Evolutionary conservation across 2,329 filamentous ascomycete genomes (phyloP).

Genomic region (Lachnellula cervina): DNA sequence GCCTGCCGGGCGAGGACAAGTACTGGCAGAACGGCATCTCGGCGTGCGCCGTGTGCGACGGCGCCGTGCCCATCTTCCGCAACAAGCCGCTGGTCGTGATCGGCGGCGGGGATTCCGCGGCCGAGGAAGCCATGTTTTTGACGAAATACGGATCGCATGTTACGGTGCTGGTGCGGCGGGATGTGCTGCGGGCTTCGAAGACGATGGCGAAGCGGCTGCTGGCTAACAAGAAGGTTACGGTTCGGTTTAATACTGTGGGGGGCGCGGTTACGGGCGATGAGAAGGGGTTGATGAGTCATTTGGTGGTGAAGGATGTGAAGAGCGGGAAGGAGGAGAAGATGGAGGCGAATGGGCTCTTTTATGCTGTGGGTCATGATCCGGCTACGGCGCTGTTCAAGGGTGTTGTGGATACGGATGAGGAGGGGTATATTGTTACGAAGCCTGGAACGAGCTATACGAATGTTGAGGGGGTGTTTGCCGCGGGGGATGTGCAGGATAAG

Average conservation of each 20-base stretch:
- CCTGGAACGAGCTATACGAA: constrained; percentile 86
- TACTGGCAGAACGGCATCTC: constrained; percentile 98
- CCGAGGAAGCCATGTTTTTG: constrained; percentile 94
- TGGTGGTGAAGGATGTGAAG: constrained; percentile 74
- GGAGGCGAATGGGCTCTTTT: constrained; percentile 89
- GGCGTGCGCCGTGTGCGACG: constrained; percentile 95
- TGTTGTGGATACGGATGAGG: constrained; percentile 80
- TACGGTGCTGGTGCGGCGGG: constrained; percentile 84
- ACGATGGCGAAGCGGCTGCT: constrained; percentile 87
- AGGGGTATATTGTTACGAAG: constrained; percentile 86
- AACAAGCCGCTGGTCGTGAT: constrained; percentile 95
- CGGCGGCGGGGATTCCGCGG: constrained; percentile 92
- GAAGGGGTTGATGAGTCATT: constrained; percentile 80
- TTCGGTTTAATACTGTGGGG: constrained; percentile 78
- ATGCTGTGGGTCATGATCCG: constrained; percentile 94
- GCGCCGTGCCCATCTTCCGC: constrained; percentile 93
- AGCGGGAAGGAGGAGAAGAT: constrained; percentile 77
- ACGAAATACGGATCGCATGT: constrained; percentile 97
- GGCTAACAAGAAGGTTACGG: constrained; percentile 81
- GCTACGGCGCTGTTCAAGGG: constrained; percentile 87
- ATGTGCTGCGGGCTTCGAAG: constrained; percentile 80
- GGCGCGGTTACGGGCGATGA: constrained; percentile 81
- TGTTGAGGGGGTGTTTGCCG: constrained; percentile 88
- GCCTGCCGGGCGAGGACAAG: constrained; percentile 81
- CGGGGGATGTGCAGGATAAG: constrained; percentile 98